Conservation (phyloP, 768 basidiomycete genomes). For the Peribolospora kevripleyi region DNA sequence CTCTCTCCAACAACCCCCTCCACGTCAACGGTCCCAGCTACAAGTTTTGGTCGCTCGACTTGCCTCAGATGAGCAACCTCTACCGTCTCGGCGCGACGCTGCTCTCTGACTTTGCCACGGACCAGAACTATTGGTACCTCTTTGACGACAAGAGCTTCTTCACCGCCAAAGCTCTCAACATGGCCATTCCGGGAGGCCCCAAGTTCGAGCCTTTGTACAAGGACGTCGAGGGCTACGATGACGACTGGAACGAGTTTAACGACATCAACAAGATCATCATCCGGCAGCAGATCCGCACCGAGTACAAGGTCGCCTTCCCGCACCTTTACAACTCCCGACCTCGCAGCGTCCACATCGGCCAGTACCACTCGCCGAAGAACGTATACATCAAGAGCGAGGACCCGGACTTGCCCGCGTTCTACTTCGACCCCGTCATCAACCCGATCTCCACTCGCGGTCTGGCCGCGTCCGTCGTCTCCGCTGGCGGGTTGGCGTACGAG, state of each 20-base stretch:
- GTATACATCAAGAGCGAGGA: constrained; percentile 98
- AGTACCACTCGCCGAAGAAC: constrained; percentile 84
- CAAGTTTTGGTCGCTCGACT: constrained; percentile 68
- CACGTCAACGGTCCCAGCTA: constrained; percentile 81
- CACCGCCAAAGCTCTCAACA: constrained; percentile 86
- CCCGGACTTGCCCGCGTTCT: constrained; percentile 96
- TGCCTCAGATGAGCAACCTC: constrained; percentile 90
- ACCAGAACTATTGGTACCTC: constrained; percentile 70
- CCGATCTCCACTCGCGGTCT: constrained; percentile 80
- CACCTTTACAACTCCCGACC: constrained; percentile 96
- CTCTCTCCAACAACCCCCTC: constrained; percentile 56
- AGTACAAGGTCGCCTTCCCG: constrained; percentile 98
- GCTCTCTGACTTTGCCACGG: constrained; percentile 61
- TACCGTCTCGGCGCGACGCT: constrained; percentile 87
- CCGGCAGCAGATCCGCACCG: constrained; percentile 89
- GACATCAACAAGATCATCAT: constrained; percentile 99
- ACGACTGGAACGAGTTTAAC: constrained; percentile 60
- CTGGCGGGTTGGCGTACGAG: constrained; percentile 62
- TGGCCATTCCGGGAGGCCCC: constrained; percentile 93
- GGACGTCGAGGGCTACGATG: constrained; percentile 91
- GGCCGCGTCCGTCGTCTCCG: constrained; percentile 41
- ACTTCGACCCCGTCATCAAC: constrained; percentile 96
- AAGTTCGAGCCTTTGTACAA: constrained; percentile 91
- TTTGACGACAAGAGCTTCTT: constrained; percentile 98
- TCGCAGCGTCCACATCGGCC: constrained; percentile 70